A percentile compares a stretch with the other conserved stretches of the same genome.
Conservation (phyloP, 345 rosid species). For the Eucalyptus victrix region DNA sequence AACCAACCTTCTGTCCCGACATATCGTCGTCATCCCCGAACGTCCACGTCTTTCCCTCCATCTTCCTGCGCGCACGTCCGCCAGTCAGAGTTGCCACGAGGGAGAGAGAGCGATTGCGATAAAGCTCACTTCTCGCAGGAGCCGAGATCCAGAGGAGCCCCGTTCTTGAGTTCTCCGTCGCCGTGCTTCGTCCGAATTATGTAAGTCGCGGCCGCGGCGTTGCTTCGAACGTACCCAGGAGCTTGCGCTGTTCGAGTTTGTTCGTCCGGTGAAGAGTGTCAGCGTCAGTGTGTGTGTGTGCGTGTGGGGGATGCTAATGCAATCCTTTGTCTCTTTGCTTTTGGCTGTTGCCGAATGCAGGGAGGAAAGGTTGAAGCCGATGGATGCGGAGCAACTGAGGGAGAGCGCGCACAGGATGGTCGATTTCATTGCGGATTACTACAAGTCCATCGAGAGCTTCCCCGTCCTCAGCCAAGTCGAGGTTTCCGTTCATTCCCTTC, state of each 20-base stretch:
- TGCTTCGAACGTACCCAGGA: neutral
- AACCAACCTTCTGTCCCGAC: neutral
- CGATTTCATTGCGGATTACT: slow-evolving; percentile 91
- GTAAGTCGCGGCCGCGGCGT: neutral
- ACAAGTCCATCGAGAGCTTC: slow-evolving; percentile 53
- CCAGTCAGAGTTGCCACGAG: neutral
- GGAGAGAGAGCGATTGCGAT: neutral
- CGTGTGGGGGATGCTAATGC: neutral
- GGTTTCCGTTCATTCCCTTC: slow-evolving; percentile 5
- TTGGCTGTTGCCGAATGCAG: neutral
- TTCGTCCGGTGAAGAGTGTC: neutral
- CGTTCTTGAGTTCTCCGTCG: neutral
- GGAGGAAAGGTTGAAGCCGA: slow-evolving; percentile 18
- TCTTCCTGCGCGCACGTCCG: neutral
- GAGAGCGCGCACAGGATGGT: slow-evolving; percentile 79
- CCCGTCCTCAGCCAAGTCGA: slow-evolving; percentile 93
- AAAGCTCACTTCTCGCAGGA: neutral
- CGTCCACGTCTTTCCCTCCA: neutral
- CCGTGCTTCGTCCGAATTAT: neutral
- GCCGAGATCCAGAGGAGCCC: neutral
- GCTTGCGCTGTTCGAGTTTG: neutral
- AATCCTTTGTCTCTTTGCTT: neutral
- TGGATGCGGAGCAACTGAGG: slow-evolving; percentile 71
- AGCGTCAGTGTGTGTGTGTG: neutral
- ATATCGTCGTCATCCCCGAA: neutral